Evolutionary conservation across 2,329 filamentous ascomycete genomes (phyloP), one percentile per base, ranked within the genome.

Genomic region (Hymenoscyphus repandus): DNA sequence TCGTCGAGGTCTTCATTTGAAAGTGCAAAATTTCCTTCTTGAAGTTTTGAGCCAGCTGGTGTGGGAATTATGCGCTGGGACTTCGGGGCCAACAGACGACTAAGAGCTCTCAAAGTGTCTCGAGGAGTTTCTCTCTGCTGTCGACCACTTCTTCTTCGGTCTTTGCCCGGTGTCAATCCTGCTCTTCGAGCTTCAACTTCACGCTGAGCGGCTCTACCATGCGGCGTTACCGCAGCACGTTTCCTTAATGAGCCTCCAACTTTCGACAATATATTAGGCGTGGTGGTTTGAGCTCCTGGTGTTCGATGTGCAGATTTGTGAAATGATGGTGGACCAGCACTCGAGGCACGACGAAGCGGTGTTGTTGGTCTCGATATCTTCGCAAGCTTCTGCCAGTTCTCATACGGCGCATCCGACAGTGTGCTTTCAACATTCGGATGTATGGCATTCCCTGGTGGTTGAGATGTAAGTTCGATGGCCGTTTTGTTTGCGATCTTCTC

Each of bases 101-200:
- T 77, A 22, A 86, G 72, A 50, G 74, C 73, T 46, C 79, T 73
- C 41, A 83, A 62, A 18, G 76, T 62, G 52, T 76, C 75, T 59
- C 76, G 71, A 1, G 79, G 77, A 5, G 78, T 79, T 62, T 82
- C 78, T 53, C 79, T 70, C 59, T 77, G 73, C 53, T 76, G 74
- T 57, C 76, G 74, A 45, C 77, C 62, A 61, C 80, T 84, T 58
- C 74, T 75, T n/a, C 82, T 73, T 17, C 77, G 74, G 47, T 75
- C 74, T 55, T 76, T 76, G 15, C 79, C 80, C 0, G 82, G 82
- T 0, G 82, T 85, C 54, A 82, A 74, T 43, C 81, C 78, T 2
- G 77, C 75, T 38, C 82, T 76, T 5, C 81, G 78, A 55, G 77
- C 74, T 57, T 83, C 75, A 47, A 84, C 72, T 31, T 80, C 75